phyloP scores from a whole-genome alignment of 345 rosid genomes.

The Brassica incana region DNA sequence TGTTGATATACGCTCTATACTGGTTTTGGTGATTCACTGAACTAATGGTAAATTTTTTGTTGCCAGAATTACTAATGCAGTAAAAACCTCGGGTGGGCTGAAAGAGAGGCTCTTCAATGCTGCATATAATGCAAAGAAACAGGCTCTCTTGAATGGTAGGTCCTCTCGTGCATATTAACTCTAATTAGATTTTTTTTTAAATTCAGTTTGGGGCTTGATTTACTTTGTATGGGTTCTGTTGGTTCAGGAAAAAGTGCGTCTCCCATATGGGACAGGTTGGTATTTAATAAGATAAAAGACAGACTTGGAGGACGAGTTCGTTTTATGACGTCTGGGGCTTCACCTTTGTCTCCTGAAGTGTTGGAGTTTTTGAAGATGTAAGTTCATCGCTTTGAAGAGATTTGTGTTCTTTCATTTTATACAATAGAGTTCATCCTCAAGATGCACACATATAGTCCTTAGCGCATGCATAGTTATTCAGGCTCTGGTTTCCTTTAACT shows the following conservation, averaged over 20 bases:
- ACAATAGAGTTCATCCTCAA: background rate
- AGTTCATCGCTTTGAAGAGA: conserved; percentile 36
- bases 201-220: conserved; percentile 8
- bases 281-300: conserved; percentile 86
- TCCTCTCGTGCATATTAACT: background rate
- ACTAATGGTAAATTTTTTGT: conserved; percentile 26
- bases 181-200: background rate
- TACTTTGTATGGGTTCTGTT: conserved; percentile 8
- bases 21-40: conserved; percentile 6
- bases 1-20: conserved; percentile 24
- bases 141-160: conserved; percentile 82
- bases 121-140: conserved; percentile 95
- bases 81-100: conserved; percentile 75
- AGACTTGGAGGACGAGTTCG: conserved; percentile 96
- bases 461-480: background rate
- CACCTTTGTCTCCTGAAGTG: conserved; percentile 97
- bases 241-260: conserved; percentile 83
- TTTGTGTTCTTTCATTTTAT: background rate
- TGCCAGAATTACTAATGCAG: conserved; percentile 80
- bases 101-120: conserved; percentile 85
- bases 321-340: conserved; percentile 82
- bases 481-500: conserved; percentile 3
- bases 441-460: conserved; percentile 4
- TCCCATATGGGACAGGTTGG: conserved; percentile 97
- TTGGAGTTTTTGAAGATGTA: conserved; percentile 89